Evolutionary conservation across 2,329 filamentous ascomycete genomes (phyloP).

Genomic region (Zymoseptoria pseudotritici): DNA sequence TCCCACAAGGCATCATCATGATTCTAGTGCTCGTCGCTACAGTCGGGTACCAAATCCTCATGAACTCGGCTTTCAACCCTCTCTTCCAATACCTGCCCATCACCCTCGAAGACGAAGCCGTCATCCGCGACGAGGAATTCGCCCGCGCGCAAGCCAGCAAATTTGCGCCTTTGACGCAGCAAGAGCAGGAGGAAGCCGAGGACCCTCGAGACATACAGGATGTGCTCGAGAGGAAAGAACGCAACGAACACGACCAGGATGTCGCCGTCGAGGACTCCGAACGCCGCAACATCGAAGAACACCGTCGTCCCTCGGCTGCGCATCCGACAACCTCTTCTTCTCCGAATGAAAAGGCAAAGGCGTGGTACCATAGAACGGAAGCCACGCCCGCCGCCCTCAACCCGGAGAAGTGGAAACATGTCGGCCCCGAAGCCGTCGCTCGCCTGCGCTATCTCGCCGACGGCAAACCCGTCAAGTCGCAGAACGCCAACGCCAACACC

Average conservation of each 20-base stretch:
- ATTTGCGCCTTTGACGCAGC: conserved; percentile 22
- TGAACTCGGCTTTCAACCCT: conserved; percentile 78
- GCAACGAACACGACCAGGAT: conserved; percentile 26
- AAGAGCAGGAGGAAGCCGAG: conserved; percentile 11
- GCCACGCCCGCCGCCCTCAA: conserved; percentile 7
- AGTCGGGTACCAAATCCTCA: conserved; percentile 65
- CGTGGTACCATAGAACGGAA: conserved; percentile 10
- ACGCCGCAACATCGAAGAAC: conserved; percentile 33
- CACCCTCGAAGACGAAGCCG: conserved; percentile 90
- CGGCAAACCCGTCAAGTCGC: conserved; percentile 8
- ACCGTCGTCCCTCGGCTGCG: conserved; percentile 1
- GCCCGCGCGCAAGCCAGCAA: conserved; percentile 53
- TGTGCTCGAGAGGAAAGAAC: conserved; percentile 16
- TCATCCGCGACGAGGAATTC: conserved; percentile 83
- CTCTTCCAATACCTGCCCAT: conserved; percentile 86
- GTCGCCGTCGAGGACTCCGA: conserved; percentile 19
- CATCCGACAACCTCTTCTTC: not conserved
- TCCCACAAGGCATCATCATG: conserved; percentile 78
- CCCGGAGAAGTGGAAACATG: conserved; percentile 13
- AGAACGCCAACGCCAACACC: not conserved
- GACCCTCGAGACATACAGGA: conserved; percentile 24
- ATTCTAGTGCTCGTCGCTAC: conserved; percentile 67
- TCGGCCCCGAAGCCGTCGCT: conserved; percentile 16
- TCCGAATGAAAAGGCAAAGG: not conserved
- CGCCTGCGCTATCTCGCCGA: conserved; percentile 18